These are phyloP conservation scores for Verticillium nonalfalfae DNA, from an alignment of 2,329 filamentous ascomycete genomes.

Conservation along the genomic window DNA sequence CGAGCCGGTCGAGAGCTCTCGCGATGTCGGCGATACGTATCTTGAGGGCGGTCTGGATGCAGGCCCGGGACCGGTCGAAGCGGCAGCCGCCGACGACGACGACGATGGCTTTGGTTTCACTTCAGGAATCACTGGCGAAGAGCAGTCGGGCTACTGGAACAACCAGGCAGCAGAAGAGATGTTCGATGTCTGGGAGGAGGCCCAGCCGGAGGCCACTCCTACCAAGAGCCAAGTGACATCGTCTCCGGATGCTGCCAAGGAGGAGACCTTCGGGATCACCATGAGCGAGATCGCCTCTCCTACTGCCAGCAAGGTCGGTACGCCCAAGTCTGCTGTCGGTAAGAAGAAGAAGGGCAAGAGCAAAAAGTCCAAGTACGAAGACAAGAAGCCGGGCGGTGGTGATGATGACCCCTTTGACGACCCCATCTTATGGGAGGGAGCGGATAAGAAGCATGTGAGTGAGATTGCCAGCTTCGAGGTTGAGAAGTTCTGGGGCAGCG, in stretches of 20 bases:
- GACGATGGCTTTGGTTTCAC: neutral
- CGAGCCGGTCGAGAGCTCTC: neutral
- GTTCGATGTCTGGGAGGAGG: neutral
- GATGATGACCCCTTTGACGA: constrained; percentile 40
- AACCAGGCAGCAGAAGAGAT: neutral
- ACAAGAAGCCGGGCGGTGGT: constrained; percentile 23
- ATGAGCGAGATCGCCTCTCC: neutral
- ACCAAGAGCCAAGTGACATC: constrained; percentile 10
- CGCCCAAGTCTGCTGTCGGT: constrained; percentile 17
- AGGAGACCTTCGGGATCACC: neutral
- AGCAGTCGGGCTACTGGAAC: neutral
- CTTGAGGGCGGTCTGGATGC: neutral
- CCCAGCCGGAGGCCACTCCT: neutral
- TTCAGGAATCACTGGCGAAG: neutral
- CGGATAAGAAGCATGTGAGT: constrained; percentile 26
- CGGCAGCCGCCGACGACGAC: neutral
- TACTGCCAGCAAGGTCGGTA: neutral
- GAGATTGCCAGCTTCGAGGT: constrained; percentile 14
- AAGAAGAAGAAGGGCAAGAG: constrained; percentile 27
- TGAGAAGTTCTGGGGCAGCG: constrained; percentile 24
- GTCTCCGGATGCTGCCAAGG: constrained; percentile 10
- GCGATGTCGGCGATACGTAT: neutral
- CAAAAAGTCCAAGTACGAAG: constrained; percentile 24
- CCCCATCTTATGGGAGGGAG: constrained; percentile 35
- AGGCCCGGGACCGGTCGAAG: neutral